These are phyloP conservation scores for Inga laurina DNA, from an alignment of 306 rosid species.

Conservation along the genomic window DNA sequence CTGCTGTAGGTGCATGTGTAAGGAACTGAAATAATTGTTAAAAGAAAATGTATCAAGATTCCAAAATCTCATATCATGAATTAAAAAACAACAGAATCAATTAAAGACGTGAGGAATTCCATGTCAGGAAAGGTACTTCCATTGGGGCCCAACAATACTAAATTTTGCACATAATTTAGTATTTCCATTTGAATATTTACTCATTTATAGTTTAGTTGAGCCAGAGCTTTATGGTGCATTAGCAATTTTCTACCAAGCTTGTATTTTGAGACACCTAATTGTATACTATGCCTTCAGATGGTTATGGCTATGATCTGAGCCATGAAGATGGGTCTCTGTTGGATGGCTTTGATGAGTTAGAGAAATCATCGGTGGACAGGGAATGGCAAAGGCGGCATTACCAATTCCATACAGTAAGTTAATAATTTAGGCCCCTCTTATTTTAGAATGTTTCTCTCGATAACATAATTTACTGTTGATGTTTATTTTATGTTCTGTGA, in stretches of 20 bases:
- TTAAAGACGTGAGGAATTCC: neutral
- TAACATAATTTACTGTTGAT: neutral
- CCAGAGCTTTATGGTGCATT: neutral
- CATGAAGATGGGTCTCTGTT: constrained; percentile 35
- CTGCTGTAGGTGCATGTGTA: neutral
- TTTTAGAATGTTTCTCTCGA: constrained; percentile 18
- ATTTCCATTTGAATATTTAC: too few relatives aligned
- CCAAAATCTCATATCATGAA: neutral
- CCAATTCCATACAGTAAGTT: constrained; percentile 67
- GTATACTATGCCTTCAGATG: constrained; percentile 40
- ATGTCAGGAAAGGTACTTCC: too few relatives aligned
- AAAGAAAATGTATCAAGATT: neutral
- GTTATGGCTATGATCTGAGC: constrained; percentile 42
- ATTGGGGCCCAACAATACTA: too few relatives aligned
- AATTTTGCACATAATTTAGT: too few relatives aligned
- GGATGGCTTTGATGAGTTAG: constrained; percentile 55
- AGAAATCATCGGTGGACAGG: constrained; percentile 40
- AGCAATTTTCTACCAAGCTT: neutral
- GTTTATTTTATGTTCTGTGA: neutral
- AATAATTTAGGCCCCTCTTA: neutral
- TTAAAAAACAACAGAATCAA: neutral
- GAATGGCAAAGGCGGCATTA: constrained; percentile 79
- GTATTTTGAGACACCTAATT: constrained; percentile 23
- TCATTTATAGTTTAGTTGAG: neutral
- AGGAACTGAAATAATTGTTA: neutral